phyloP scores from a whole-genome alignment of 768 basidiomycete genomes.

The Xerocomellus amylosporus region DNA sequence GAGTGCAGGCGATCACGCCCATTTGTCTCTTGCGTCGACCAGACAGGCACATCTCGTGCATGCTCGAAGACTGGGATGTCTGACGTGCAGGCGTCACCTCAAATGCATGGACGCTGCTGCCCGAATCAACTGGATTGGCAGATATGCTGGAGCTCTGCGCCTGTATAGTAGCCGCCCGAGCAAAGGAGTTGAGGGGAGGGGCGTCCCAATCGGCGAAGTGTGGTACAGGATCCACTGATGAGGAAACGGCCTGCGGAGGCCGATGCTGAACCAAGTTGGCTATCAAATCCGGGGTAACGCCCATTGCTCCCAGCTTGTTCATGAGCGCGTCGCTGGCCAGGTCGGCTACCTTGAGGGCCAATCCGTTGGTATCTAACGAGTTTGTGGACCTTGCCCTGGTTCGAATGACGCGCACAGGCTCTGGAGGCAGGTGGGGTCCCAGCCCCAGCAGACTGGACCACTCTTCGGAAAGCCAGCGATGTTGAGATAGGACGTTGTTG shows the following conservation, averaged over 20 bases:
- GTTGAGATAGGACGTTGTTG: not conserved
- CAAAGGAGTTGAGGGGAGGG: no score
- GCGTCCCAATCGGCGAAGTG: no score
- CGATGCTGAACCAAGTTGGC: no score
- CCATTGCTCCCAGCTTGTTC: not conserved
- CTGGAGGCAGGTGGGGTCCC: not conserved
- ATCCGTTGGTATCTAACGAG: not conserved
- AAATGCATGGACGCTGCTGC: not conserved
- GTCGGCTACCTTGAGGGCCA: not conserved
- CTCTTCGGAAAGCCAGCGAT: not conserved
- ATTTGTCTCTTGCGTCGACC: no score
- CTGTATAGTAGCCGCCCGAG: no score
- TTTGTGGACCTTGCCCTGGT: not conserved
- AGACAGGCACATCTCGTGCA: no score
- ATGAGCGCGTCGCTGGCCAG: not conserved
- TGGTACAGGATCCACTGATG: no score
- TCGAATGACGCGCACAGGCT: not conserved
- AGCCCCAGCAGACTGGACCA: slow-evolving; percentile 6
- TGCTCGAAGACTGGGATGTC: no score
- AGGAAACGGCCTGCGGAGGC: not conserved
- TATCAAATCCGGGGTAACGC: not conserved
- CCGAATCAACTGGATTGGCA: not conserved
- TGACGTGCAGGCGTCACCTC: no score
- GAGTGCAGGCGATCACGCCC: no score
- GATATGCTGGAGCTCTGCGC: not conserved